phyloP scores from a whole-genome alignment of 306 rosid genomes.

The Rosa chinensis region DNA sequence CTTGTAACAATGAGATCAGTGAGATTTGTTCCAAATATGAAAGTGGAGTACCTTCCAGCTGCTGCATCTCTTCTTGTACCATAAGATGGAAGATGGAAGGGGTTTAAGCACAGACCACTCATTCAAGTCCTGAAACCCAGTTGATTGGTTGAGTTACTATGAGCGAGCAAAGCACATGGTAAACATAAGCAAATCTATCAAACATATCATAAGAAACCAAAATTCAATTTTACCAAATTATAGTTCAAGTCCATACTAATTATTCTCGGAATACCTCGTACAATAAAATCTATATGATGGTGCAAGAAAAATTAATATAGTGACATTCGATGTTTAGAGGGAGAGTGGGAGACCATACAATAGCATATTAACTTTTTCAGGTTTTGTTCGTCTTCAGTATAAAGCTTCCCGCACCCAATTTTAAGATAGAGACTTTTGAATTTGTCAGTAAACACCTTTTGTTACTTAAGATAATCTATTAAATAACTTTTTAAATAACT shows the following conservation, averaged over 20 bases:
- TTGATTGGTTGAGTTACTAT: not conserved
- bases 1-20: slow-evolving; percentile 48
- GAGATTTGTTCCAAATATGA: slow-evolving; percentile 47
- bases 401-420: too few species aligned
- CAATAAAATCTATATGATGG: too few species aligned
- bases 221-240: not conserved
- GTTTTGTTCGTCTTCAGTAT: too few species aligned
- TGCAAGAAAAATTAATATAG: too few species aligned
- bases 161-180: not conserved
- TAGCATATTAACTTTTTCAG: too few species aligned
- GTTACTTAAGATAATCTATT: too few species aligned
- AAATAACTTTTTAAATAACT: too few species aligned
- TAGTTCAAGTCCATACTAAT: not conserved
- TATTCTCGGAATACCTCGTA: too few species aligned
- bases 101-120: slow-evolving; percentile 47
- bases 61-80: slow-evolving; percentile 50
- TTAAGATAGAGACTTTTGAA: too few species aligned
- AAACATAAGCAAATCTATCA: not conserved
- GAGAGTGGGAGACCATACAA: too few species aligned
- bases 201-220: not conserved
- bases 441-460: too few species aligned
- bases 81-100: slow-evolving; percentile 33
- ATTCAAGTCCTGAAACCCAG: slow-evolving; percentile 27
- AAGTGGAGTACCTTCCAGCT: slow-evolving; percentile 42
- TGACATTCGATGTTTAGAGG: too few species aligned